Evolutionary conservation across 257 asterid genomes (phyloP).

Genomic region (Forsythia suspensa): DNA sequence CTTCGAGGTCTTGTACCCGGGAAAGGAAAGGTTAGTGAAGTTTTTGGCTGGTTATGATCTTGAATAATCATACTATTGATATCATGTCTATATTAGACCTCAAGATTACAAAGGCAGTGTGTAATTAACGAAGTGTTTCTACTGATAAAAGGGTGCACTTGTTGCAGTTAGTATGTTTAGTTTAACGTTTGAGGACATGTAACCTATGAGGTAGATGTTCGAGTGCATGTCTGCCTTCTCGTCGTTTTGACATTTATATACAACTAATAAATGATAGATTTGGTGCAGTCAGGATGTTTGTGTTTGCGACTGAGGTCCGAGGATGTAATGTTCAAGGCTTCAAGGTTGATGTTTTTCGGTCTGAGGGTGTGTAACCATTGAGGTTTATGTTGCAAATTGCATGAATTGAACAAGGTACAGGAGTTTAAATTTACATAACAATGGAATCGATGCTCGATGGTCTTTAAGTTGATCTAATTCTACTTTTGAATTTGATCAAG

Average conservation of each 20-base stretch:
- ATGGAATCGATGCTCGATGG: slow-evolving; percentile 13
- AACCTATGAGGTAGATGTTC: background rate
- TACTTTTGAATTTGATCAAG: slow-evolving; percentile 5
- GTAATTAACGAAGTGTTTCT: too few relatives aligned
- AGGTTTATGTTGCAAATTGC: too few relatives aligned
- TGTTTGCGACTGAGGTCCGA: too few relatives aligned
- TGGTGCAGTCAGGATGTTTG: too few relatives aligned
- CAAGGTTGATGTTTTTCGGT: too few relatives aligned
- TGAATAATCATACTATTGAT: background rate
- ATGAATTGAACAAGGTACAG: too few relatives aligned
- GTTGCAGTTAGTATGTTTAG: background rate
- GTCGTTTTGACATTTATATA: too few relatives aligned
- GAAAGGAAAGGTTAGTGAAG: slow-evolving; percentile 60
- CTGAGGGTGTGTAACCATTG: too few relatives aligned
- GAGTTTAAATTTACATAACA: background rate
- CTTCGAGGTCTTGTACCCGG: slow-evolving; percentile 70
- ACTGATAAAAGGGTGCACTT: background rate
- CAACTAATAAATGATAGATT: too few relatives aligned
- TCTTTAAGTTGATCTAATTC: slow-evolving; percentile 9
- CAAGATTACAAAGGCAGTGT: background rate
- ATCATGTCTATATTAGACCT: background rate
- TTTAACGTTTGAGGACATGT: too few relatives aligned
- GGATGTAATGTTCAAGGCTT: background rate
- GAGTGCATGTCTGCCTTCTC: background rate
- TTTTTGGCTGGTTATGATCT: background rate